Percentiles rank a stretch among this genome's conserved stretches.
Evolutionary conservation across 1,139 yeast genomes (phyloP).

Genomic region (Saccharomyces hybrid): DNA sequence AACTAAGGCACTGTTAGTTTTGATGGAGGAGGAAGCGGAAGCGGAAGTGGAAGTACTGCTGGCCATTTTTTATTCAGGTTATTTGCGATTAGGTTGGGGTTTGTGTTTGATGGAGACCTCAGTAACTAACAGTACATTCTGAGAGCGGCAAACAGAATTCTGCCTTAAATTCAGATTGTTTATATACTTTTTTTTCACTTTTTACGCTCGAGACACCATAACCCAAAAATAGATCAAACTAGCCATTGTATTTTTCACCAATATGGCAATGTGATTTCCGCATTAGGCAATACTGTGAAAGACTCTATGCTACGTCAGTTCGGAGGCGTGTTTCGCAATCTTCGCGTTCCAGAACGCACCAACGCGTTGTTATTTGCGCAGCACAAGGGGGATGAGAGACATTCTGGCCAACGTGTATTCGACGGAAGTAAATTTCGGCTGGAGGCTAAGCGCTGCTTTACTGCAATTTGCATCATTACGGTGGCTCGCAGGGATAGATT

Average conservation of each 20-base stretch:
- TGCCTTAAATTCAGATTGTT: not conserved
- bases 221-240: not conserved
- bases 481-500: not conserved
- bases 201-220: not conserved
- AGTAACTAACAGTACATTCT: no score
- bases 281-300: not conserved
- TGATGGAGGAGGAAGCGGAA: constrained; percentile 9
- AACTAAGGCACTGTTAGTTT: constrained; percentile 22
- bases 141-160: not conserved
- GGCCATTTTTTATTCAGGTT: not conserved
- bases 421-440: not conserved
- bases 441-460: not conserved
- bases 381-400: not conserved
- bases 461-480: not conserved
- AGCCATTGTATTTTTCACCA: not conserved
- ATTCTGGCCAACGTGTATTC: not conserved
- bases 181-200: not conserved
- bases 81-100: not conserved
- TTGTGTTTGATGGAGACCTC: not conserved
- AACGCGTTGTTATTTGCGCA: not conserved
- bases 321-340: constrained; percentile 1
- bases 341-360: not conserved
- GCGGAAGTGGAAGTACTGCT: not conserved
- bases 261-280: not conserved
- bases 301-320: not conserved